Base-by-base conservation (phyloP, 305 asterid genomes). In the Andrographis paniculata region DNA sequence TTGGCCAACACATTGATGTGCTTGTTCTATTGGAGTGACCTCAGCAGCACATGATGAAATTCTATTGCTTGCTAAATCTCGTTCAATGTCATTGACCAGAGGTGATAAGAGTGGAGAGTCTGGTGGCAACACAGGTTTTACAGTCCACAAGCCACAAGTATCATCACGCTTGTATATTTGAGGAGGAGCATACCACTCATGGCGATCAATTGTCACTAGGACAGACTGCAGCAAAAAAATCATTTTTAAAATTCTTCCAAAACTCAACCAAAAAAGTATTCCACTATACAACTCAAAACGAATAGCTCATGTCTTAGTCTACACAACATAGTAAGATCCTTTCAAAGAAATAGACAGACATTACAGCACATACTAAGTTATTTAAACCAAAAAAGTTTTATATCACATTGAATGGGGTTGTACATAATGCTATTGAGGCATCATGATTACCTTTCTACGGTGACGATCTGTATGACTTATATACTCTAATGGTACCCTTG, bases 101-200 rank as follows among this genome's bases (percentile, higher is more conserved):
- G 84, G 61, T 48, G 73, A 70, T 48, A 67, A 45, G 60, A 73
- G 70, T 24, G 82, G 79, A 58, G 88, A 70, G 45, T 79, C 75
- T 45, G 67, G 60, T 43, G 80, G 88, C 67, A 92, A 63, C 48
- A 86, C 94, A 40, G 72, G 79, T 71, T 86, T 86, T 27, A 69
- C 60, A 17, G 64, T 67, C 99, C 99, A 92, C 44, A 87, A 58
- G 46, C 99, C 99, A 30, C 96, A 73, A 63, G 74, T 62, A 66
- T 87, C 99, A 67, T 87, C 65, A 38, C 97, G 99, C 37, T 83
- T 78, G 63, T 84, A 92, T 61, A 81, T 66, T 53, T 76, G 94
- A 49, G 99, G 97, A 48, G 86, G 76, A 44, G 99, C 95, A 74
- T 92, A 87, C 99, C 99, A 92, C 68, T 92, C 97, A 63, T 87